Conservation (phyloP, 495 filamentous ascomycete species). For the Platismatia glauca region DNA sequence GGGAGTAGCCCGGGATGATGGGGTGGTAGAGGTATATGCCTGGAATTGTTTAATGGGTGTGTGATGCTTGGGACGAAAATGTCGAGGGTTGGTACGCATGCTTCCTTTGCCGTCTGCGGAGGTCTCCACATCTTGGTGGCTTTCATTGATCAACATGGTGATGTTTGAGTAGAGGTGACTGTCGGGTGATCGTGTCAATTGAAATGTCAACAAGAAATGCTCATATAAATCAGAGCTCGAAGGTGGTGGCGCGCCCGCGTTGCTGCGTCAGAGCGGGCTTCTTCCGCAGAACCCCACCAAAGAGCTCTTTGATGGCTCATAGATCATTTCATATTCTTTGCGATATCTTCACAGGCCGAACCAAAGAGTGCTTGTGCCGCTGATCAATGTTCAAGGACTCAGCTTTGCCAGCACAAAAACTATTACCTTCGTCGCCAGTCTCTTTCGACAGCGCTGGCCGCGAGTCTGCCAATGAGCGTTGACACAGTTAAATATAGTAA, state of each 20-base stretch:
- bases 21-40: conserved; percentile 89
- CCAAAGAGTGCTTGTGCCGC: not conserved
- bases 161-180: not conserved
- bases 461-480: not conserved
- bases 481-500: not conserved
- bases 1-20: conserved; percentile 69
- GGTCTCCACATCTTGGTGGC: conserved; percentile 56
- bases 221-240: not conserved
- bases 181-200: not conserved
- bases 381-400: not conserved
- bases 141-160: conserved; percentile 62
- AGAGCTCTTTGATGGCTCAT: not conserved
- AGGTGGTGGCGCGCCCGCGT: not conserved
- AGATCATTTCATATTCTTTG: not conserved
- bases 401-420: not conserved
- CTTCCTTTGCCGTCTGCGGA: conserved; percentile 49
- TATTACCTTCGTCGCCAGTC: not conserved
- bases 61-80: not conserved
- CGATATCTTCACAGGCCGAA: not conserved
- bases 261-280: not conserved
- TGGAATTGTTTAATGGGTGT: conserved; percentile 27
- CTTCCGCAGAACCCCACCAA: conserved; percentile 2
- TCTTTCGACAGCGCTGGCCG: not conserved
- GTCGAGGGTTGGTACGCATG: conserved; percentile 44
- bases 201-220: not conserved